Conservation (phyloP, 192 early-diverging fungal genomes). For the Podila epigama region DNA sequence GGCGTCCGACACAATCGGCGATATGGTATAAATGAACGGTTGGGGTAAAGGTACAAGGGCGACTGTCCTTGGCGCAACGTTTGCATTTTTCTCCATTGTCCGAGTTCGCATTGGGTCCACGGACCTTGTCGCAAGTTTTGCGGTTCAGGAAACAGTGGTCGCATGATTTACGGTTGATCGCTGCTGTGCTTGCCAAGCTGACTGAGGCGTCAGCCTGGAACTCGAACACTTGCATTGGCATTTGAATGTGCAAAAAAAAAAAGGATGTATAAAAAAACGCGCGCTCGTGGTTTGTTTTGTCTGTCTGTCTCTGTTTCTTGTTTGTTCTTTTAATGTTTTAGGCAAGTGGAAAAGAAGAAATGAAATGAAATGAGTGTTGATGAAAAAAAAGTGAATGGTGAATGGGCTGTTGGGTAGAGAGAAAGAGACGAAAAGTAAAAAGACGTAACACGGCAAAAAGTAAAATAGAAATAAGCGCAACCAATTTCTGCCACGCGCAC, state of each 20-base stretch:
- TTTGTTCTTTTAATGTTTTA: too few relatives aligned
- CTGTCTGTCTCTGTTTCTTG: too few relatives aligned
- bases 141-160: conserved; percentile 49
- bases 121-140: conserved; percentile 48
- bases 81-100: conserved; percentile 43
- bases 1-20: conserved; percentile 48
- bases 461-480: too few relatives aligned
- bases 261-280: too few relatives aligned
- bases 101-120: conserved; percentile 5
- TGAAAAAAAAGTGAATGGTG: too few relatives aligned
- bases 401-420: too few relatives aligned
- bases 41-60: conserved; percentile 44
- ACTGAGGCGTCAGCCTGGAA: conserved; percentile 45
- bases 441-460: background rate
- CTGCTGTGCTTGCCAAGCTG: conserved; percentile 39
- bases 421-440: background rate
- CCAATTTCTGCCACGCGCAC: too few relatives aligned
- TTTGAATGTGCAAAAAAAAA: too few relatives aligned
- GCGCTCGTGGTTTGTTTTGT: background rate
- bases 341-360: too few relatives aligned
- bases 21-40: conserved; percentile 47
- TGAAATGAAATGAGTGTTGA: too few relatives aligned
- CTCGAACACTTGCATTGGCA: conserved; percentile 48
- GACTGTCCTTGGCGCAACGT: conserved; percentile 39
- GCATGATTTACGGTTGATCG: conserved; percentile 47